Percentiles rank a stretch among this genome's conserved stretches.
These are phyloP conservation scores for Zygnema cylindricum DNA, from an alignment of 139 green algal genomes.

Conservation along the genomic window DNA sequence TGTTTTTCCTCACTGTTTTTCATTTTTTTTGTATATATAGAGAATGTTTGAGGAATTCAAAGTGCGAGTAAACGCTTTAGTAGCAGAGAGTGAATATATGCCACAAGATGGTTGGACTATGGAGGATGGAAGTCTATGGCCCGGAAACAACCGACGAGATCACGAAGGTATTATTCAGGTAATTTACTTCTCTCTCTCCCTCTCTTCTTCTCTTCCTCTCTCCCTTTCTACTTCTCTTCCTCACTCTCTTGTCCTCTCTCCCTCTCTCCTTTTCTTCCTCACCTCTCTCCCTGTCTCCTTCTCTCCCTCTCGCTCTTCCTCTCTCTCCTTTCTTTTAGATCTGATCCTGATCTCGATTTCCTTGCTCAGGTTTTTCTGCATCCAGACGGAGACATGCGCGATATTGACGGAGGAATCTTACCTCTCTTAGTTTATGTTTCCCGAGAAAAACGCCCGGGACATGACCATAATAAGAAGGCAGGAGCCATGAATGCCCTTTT, in stretches of 20 bases:
- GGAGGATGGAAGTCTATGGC: constrained; percentile 49
- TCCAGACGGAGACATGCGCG: constrained; percentile 46
- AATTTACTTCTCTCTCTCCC: not conserved
- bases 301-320: not conserved
- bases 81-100: constrained; percentile 18
- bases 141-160: constrained; percentile 50
- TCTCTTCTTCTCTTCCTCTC: not conserved
- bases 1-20: too few species aligned
- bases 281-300: not conserved
- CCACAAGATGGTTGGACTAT: constrained; percentile 53
- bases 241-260: not conserved
- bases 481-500: constrained; percentile 61
- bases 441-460: constrained; percentile 51
- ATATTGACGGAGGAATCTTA: constrained; percentile 40
- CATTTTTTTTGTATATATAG: constrained; percentile 16
- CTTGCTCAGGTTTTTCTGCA: constrained; percentile 57
- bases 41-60: constrained; percentile 62
- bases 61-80: constrained; percentile 51
- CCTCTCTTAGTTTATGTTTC: constrained; percentile 60
- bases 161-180: constrained; percentile 62
- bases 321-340: not conserved
- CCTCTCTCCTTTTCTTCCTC: not conserved
- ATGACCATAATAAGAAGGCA: constrained; percentile 64
- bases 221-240: not conserved
- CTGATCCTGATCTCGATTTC: too few species aligned